Evolutionary conservation across 805 yeast species (phyloP), one percentile per base, ranked within the genome.

Genomic region (Cyberlindnera petersonii): DNA sequence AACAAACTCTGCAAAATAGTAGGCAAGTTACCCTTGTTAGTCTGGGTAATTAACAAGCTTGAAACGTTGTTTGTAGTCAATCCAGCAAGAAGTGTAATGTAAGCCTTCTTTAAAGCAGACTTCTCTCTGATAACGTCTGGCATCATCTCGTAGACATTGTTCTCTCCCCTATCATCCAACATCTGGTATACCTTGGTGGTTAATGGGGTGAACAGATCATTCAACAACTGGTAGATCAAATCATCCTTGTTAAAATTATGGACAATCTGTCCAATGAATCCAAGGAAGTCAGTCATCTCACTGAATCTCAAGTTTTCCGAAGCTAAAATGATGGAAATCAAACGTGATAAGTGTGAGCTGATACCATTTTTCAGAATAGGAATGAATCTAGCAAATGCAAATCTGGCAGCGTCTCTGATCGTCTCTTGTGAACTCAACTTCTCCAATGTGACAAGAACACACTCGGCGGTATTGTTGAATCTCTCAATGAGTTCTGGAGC

Each of bases 241-340:
- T 75, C 78, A 49, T 85, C 81, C 32, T 69, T 69, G 53, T 77
- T 75, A 63, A 82, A 87, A 48, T 71, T 75, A 59, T 91, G 97
- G 37, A 84, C 75, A 45, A 93, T 75, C 63, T 93, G 98, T 5
- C 95, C 89, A 45, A 93, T 64, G 59, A 93, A 91, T 27, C 91
- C 75, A 39, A 88, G 64, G 56, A 93, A 87, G 55, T 88, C 96
- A 26, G 74, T 72, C 57, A 91, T 65, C 58, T 89, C 96, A 37
- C 69, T 64, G 10, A 74, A 61, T 42, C 74, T 75, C 50, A 82
- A 66, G 49, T 79, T 73, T 26, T 74, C 77, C 18, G 75, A 69
- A 21, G 70, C 68, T 55, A 85, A 66, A 41, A 86, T 66, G 17
- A 80, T 69, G 3, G 86, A 75, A 42, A 93, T 77, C 44, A 88